These are phyloP conservation scores for Tetrapisispora arboricola DNA, from an alignment of 805 yeast genomes.

Conservation along the genomic window DNA sequence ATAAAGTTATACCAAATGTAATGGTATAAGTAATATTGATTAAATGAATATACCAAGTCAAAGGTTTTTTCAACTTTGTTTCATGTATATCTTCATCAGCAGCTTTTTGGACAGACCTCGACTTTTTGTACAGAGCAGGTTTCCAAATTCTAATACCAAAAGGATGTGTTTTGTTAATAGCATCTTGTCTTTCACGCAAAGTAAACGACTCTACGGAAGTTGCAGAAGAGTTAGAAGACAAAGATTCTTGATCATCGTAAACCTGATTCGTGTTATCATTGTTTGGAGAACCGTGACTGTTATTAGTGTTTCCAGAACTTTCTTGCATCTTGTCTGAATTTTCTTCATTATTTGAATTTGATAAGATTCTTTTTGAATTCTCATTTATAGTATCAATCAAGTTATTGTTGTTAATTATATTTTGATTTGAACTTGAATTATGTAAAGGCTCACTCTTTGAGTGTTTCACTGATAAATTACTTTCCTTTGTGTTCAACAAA, in stretches of 20 bases:
- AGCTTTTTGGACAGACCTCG: slow-evolving; percentile 78
- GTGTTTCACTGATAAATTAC: slow-evolving; percentile 2
- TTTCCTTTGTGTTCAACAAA: slow-evolving; percentile 1
- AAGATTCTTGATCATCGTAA: not conserved
- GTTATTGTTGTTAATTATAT: not conserved
- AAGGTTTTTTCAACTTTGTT: slow-evolving; percentile 38
- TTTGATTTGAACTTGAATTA: not conserved
- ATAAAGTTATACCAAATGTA: slow-evolving; percentile 60
- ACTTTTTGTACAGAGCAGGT: slow-evolving; percentile 90
- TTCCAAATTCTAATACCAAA: slow-evolving; percentile 98
- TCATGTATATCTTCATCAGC: slow-evolving; percentile 94
- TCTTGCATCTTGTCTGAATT: no score
- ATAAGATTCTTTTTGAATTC: not conserved
- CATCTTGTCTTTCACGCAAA: slow-evolving; percentile 85
- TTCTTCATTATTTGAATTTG: not conserved
- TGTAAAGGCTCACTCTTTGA: not conserved
- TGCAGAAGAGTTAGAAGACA: slow-evolving; percentile 9
- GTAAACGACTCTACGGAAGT: slow-evolving; percentile 74
- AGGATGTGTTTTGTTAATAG: slow-evolving; percentile 93
- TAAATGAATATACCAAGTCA: slow-evolving; percentile 51
- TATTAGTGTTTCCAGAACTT: not conserved
- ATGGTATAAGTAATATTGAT: slow-evolving; percentile 67
- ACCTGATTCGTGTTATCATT: not conserved
- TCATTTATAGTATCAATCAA: not conserved
- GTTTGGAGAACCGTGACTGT: not conserved